A percentile compares a stretch with the other conserved stretches of the same genome.
These are phyloP conservation scores for Metarhizium robertsii DNA, from an alignment of 2,329 filamentous ascomycete species.

Conservation along the genomic window DNA sequence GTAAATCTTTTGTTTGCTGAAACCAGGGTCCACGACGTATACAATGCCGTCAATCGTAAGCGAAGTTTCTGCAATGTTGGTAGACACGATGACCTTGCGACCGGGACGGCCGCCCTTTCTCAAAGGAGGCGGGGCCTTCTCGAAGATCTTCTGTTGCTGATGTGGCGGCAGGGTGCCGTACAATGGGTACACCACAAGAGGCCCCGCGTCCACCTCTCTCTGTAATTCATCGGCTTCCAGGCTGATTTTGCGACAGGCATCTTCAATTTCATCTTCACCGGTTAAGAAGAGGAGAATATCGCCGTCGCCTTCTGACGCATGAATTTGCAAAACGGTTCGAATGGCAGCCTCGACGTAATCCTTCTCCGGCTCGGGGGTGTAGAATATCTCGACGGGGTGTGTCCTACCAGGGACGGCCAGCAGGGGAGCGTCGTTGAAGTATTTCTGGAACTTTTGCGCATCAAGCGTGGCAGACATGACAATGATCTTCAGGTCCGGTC, in stretches of 20 bases:
- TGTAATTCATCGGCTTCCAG: constrained; percentile 88
- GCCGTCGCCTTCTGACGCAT: constrained; percentile 83
- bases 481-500: constrained; percentile 91
- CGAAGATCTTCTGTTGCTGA: constrained; percentile 93
- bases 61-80: constrained; percentile 96
- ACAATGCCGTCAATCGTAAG: constrained; percentile 98
- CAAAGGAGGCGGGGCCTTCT: constrained; percentile 67
- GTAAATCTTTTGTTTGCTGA: constrained; percentile 99
- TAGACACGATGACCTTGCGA: constrained; percentile 89
- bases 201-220: constrained; percentile 83
- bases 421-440: constrained; percentile 90
- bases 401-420: constrained; percentile 92
- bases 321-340: constrained; percentile 91
- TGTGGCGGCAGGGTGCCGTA: constrained; percentile 89
- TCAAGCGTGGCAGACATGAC: constrained; percentile 98
- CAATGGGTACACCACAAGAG: constrained; percentile 81
- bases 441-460: constrained; percentile 94
- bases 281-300: constrained; percentile 93
- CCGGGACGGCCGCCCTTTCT: constrained; percentile 73
- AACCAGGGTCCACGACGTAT: constrained; percentile 97
- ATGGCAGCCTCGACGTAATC: constrained; percentile 96
- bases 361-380: constrained; percentile 89
- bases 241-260: constrained; percentile 83
- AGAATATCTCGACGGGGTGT: constrained; percentile 95
- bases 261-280: constrained; percentile 97